Evolutionary conservation across 2,329 filamentous ascomycete species (phyloP).

Genomic region (Ceratocystis smalleyi): DNA sequence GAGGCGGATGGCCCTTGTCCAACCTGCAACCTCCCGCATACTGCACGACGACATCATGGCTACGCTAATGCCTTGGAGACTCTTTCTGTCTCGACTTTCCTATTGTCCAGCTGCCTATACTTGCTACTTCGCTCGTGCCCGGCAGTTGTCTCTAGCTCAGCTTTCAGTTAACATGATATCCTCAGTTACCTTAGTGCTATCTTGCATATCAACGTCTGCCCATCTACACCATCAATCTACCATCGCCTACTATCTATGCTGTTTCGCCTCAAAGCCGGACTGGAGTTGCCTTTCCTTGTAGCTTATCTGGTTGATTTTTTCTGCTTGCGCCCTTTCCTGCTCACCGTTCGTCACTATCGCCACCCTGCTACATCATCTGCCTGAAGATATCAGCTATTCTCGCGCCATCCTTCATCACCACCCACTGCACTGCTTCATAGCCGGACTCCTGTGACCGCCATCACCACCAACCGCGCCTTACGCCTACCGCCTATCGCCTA

Average conservation of each 20-base stretch:
- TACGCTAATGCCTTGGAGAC: neutral
- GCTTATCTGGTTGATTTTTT: neutral
- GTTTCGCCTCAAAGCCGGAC: neutral
- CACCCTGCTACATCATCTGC: neutral
- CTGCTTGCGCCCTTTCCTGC: neutral
- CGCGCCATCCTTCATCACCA: neutral
- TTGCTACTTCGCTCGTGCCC: neutral
- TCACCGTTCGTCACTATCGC: neutral
- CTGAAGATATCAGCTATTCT: neutral
- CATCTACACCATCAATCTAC: neutral
- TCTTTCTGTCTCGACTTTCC: neutral
- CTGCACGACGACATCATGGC: neutral
- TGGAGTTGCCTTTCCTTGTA: neutral
- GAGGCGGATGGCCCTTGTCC: neutral
- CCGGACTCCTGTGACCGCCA: neutral
- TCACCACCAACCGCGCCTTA: neutral
- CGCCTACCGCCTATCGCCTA: no score
- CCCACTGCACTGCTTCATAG: neutral
- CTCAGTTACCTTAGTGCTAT: no score
- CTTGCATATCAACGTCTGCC: neutral
- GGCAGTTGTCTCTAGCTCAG: neutral
- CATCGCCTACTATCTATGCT: neutral
- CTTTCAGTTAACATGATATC: no score
- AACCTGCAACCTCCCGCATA: neutral
- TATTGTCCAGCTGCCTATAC: neutral